A percentile compares a stretch with the other conserved stretches of the same genome.
phyloP scores from a whole-genome alignment of 1,139 yeast genomes.

The Candida smagusa region DNA sequence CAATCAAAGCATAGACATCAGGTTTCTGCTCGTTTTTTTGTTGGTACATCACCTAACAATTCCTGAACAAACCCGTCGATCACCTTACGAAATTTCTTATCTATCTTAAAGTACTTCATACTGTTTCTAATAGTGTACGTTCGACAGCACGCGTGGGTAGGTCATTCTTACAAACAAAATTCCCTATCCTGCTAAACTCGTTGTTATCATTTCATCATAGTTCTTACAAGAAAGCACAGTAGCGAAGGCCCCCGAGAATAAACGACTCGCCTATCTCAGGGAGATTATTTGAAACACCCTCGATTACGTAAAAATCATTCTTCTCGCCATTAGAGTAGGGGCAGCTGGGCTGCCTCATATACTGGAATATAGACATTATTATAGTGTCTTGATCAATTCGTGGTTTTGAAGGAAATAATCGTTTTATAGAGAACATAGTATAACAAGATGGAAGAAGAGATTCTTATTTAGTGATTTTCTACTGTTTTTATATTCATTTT shows the following conservation, averaged over 20 bases:
- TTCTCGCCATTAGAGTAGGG: slow-evolving; percentile 60
- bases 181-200: slow-evolving; percentile 81
- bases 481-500: too few species aligned
- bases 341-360: too few species aligned
- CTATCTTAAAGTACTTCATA: slow-evolving; percentile 39
- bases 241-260: slow-evolving; percentile 51
- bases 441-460: too few species aligned
- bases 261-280: slow-evolving; percentile 17
- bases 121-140: slow-evolving; percentile 74
- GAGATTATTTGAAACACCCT: slow-evolving; percentile 9
- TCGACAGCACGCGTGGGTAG: slow-evolving; percentile 75
- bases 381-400: too few species aligned
- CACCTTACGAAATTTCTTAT: slow-evolving; percentile 66
- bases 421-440: too few species aligned
- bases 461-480: too few species aligned
- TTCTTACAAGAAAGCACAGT: slow-evolving; percentile 46
- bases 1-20: slow-evolving; percentile 22
- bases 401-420: too few species aligned
- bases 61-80: slow-evolving; percentile 59
- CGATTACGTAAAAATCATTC: slow-evolving; percentile 35
- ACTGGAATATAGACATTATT: too few species aligned
- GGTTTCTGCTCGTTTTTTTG: slow-evolving; percentile 18
- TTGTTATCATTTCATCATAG: slow-evolving; percentile 65
- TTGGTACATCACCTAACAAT: slow-evolving; percentile 3
- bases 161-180: slow-evolving; percentile 72